These are phyloP conservation scores for Leccinum olivaceopallidum DNA, from an alignment of 768 basidiomycete genomes.

Conservation along the genomic window DNA sequence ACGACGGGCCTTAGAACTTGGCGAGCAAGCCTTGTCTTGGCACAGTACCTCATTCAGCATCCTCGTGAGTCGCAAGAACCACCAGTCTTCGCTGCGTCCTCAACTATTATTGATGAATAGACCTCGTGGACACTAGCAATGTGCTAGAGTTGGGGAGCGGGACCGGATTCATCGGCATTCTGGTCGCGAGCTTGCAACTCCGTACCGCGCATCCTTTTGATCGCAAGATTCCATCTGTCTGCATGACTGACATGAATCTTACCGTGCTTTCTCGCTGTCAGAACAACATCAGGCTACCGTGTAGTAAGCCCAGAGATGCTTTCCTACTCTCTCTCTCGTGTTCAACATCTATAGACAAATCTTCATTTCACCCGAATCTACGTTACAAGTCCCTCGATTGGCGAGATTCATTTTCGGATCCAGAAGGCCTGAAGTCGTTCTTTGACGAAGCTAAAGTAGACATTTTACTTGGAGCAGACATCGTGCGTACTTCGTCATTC, in stretches of 20 bases:
- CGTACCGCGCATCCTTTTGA: conserved; percentile 1
- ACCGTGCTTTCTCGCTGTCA: conserved; percentile 61
- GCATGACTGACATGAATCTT: conserved; percentile 67
- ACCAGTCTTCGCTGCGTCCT: neutral
- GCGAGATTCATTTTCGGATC: conserved; percentile 51
- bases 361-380: conserved; percentile 49
- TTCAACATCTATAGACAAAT: conserved; percentile 45
- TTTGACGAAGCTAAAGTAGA: conserved; percentile 49
- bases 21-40: conserved; percentile 68
- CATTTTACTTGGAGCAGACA: conserved; percentile 71
- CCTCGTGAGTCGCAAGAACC: conserved; percentile 43
- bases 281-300: conserved; percentile 58
- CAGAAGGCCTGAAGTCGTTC: conserved; percentile 19
- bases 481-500: conserved; percentile 38
- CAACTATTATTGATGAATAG: neutral
- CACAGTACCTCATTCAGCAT: conserved; percentile 57
- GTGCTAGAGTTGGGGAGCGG: conserved; percentile 80
- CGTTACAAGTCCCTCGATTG: conserved; percentile 59
- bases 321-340: neutral
- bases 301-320: conserved; percentile 51
- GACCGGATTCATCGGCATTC: conserved; percentile 69
- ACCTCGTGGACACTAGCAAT: conserved; percentile 32
- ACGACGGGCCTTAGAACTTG: conserved; percentile 71
- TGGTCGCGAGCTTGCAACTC: conserved; percentile 59
- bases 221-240: conserved; percentile 31